Evolutionary conservation across 1,284 basidiomycete species (phyloP).

Genomic region (Sporisorium exsertum): DNA sequence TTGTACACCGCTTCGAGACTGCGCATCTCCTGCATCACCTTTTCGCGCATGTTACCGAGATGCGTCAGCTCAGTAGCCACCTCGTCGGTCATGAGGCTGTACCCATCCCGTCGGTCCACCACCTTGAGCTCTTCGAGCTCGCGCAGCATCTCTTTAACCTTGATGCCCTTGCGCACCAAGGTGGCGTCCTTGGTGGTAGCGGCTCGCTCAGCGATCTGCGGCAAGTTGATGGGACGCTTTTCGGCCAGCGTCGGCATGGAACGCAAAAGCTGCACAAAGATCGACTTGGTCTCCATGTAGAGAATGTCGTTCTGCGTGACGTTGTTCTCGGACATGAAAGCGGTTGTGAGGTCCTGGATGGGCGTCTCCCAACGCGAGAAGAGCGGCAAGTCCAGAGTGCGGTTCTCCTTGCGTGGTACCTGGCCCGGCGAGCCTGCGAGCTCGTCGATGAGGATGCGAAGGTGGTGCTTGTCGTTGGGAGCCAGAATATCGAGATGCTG

Average conservation of each 20-base stretch:
- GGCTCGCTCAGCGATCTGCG: constrained; percentile 90
- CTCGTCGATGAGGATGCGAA: constrained; percentile 95
- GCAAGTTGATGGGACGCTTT: constrained; percentile 87
- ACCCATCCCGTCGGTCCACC: constrained; percentile 84
- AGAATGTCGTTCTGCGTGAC: constrained; percentile 98
- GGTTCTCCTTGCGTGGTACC: constrained; percentile 97
- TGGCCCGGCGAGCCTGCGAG: constrained; percentile 90
- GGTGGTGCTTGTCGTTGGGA: constrained; percentile 95
- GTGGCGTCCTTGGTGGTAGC: constrained; percentile 96
- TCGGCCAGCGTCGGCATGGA: constrained; percentile 85
- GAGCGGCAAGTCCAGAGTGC: constrained; percentile 88
- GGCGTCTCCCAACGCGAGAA: constrained; percentile 99
- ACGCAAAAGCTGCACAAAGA: constrained; percentile 96
- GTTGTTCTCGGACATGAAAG: constrained; percentile 89
- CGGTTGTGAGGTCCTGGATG: constrained; percentile 94
- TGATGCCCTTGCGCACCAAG: constrained; percentile 95
- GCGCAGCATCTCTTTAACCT: constrained; percentile 97
- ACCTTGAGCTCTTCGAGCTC: constrained; percentile 92
- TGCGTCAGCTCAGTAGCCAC: constrained; percentile 93
- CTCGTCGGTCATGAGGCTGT: constrained; percentile 95
- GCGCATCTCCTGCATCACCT: constrained; percentile 90
- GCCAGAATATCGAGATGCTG: constrained; percentile 96
- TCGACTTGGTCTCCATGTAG: constrained; percentile 99
- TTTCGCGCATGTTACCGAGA: constrained; percentile 94
- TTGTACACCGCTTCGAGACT: constrained; percentile 96